Evolutionary conservation across 2,329 filamentous ascomycete genomes (phyloP).

Genomic region (Sporothrix curviconia): DNA sequence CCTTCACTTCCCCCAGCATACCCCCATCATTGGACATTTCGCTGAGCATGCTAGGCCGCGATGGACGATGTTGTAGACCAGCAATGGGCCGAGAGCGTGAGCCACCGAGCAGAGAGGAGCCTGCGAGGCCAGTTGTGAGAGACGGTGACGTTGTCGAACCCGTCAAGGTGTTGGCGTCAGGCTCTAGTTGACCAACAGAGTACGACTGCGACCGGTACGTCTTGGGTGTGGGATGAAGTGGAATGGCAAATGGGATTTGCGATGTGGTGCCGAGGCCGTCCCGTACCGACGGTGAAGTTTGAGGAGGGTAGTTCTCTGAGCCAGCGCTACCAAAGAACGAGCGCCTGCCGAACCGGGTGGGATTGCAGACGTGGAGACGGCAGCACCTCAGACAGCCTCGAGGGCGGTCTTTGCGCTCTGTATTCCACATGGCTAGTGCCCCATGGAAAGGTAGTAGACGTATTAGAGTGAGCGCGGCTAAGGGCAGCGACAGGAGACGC

Average conservation of each 20-base stretch:
- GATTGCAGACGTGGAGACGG: conserved; percentile 64
- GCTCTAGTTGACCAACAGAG: conserved; percentile 83
- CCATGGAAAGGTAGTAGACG: conserved; percentile 57
- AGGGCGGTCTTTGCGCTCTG: conserved; percentile 68
- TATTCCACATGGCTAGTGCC: conserved; percentile 79
- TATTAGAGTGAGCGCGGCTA: conserved; percentile 38
- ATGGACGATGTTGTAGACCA: conserved; percentile 72
- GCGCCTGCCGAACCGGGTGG: conserved; percentile 38
- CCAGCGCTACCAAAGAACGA: conserved; percentile 39
- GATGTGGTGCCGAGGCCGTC: conserved; percentile 43
- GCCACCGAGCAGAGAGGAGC: conserved; percentile 42
- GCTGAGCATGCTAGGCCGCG: conserved; percentile 68
- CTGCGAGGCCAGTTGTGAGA: conserved; percentile 34
- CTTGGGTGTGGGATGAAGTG: conserved; percentile 83
- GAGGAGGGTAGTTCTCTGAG: conserved; percentile 38
- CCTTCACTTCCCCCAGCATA: conserved; percentile 62
- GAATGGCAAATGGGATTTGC: conserved; percentile 80
- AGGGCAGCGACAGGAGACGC: conserved; percentile 40
- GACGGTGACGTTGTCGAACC: conserved; percentile 17
- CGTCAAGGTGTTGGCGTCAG: conserved; percentile 40
- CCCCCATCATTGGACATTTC: conserved; percentile 60
- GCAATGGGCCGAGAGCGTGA: conserved; percentile 47
- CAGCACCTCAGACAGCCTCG: conserved; percentile 66
- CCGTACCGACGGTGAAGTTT: conserved; percentile 45
- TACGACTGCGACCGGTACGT: conserved; percentile 94